Evolutionary conservation across 768 basidiomycete species (phyloP), one percentile per base, ranked within the genome.

Genomic region (Boletus tomentosulus): DNA sequence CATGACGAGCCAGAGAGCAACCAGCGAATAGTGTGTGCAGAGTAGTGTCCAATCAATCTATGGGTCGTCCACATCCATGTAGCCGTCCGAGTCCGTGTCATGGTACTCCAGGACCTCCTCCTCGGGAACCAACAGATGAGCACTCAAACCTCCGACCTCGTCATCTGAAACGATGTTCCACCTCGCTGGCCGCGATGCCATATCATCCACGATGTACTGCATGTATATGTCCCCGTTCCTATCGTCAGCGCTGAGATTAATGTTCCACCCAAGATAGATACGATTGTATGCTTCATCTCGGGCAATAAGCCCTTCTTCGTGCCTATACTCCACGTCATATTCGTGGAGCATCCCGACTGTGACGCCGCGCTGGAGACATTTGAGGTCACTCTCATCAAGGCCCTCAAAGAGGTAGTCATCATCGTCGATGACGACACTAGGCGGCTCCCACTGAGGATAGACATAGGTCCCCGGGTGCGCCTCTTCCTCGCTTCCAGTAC

Each of bases 241-340:
- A 58, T 79, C 79, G 39, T 71, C 72, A 7, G 67, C 66, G 35
- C 69, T 75, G 45, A 84, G 66, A 19, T 69, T 58, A 50, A 89
- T 76, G 58, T 87, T 88, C 85, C 85, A 89, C 5, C 87, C 87
- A 5, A 89, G 74, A 57, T 75, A 84, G 9, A 88, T 62, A 27
- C 76, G 73, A 58, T 78, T 72, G 62, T 76, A 71, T 15, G 63
- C 69, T 25, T 72, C 66, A 28, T 73, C 72, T 34, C 71, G 70
- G 10, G 80, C 79, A 19, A 78, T 59, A 38, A 89, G 72, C 3
- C 86, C 86, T 13, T 73, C 69, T n/a, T 64, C 55, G 59, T 84
- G 84, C 0, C 63, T 61, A 63, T 88, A 88, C 24, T 71, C 65
- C 72, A 88, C 77, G 7, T 76, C 68, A 56, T 78, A 86, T 22